Evolutionary conservation across 2,329 filamentous ascomycete species (phyloP), one percentile per base, ranked within the genome.

Genomic region (Polytolypa hystricis): DNA sequence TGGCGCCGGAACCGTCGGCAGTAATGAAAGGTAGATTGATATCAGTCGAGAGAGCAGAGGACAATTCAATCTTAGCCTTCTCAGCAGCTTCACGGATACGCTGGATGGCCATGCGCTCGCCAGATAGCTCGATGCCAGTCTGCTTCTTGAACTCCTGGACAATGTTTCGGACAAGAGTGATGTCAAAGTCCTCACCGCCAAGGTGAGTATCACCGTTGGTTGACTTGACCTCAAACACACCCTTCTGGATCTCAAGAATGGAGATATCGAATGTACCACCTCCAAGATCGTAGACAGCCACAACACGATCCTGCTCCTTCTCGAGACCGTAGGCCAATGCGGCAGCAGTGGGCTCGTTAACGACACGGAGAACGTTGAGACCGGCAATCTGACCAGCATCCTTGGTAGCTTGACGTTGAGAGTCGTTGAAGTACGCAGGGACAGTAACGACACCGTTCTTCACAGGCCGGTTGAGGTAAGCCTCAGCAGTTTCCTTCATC

Each of bases 191-290:
- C 65, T 96, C 89, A 70, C 89, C 89, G 77, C 89, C 89, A 52
- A 96, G 77, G 66, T 96, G 89, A 48, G 89, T 96, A 64, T 96
- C 89, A 79, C 89, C 89, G 66, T 94, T 94, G 71, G 89, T 96
- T 12, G 89, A 93, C 77, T 95, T 95, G 65, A 96, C 89, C 73
- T 95, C 89, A 64, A 96, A 96, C 39, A 96, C 87, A 64, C 89
- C 89, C 66, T 86, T 86, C 70, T 94, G 86, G 59, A 96, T 95
- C 69, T 94, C 86, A 11, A 96, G 81, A 45, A 95, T 80, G 46
- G 87, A 95, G 66, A 96, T 93, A 85, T 96, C 89, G 68, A 96
- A 96, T 52, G 87, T 96, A 77, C 87, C 87, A 77, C 87, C 87
- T 70, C 87, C 87, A 55, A 96, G 76, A 81, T 96, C 87, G 72